Evolutionary conservation across 441 rosid species (phyloP).

Genomic region (Brassica hybrid): DNA sequence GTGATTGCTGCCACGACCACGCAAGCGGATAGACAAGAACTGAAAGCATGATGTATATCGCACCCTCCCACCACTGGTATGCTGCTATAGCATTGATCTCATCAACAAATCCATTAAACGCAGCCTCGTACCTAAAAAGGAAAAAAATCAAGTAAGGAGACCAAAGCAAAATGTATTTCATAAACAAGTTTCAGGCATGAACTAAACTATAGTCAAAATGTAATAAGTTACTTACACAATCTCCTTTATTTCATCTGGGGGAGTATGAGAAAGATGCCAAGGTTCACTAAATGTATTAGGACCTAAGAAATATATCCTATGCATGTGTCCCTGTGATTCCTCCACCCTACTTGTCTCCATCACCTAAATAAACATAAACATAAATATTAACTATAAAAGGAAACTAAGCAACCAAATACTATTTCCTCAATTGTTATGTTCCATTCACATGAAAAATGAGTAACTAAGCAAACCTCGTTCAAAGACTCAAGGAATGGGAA

Average conservation of each 20-base stretch:
- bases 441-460: constrained; percentile 15
- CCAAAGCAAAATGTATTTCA: constrained; percentile 13
- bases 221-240: constrained; percentile 68
- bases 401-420: not conserved
- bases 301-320: constrained; percentile 90
- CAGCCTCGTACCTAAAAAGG: constrained; percentile 75
- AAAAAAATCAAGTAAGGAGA: constrained; percentile 7
- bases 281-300: constrained; percentile 88
- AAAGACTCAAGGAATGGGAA: constrained; percentile 92
- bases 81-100: constrained; percentile 85
- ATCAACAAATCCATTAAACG: constrained; percentile 81
- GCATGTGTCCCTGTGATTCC: constrained; percentile 89
- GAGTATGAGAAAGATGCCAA: constrained; percentile 81
- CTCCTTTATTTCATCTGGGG: constrained; percentile 80
- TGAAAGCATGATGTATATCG: constrained; percentile 71
- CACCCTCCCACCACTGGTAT: constrained; percentile 98
- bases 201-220: not conserved
- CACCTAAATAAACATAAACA: constrained; percentile 46
- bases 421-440: not conserved
- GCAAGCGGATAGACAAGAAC: constrained; percentile 83
- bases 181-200: constrained; percentile 10
- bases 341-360: constrained; percentile 83
- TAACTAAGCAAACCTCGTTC: constrained; percentile 66
- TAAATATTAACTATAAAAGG: too few relatives aligned
- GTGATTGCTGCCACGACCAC: constrained; percentile 87